Evolutionary conservation across 2,329 filamentous ascomycete species (phyloP).

Genomic region (Fonsecaea multimorphosa): DNA sequence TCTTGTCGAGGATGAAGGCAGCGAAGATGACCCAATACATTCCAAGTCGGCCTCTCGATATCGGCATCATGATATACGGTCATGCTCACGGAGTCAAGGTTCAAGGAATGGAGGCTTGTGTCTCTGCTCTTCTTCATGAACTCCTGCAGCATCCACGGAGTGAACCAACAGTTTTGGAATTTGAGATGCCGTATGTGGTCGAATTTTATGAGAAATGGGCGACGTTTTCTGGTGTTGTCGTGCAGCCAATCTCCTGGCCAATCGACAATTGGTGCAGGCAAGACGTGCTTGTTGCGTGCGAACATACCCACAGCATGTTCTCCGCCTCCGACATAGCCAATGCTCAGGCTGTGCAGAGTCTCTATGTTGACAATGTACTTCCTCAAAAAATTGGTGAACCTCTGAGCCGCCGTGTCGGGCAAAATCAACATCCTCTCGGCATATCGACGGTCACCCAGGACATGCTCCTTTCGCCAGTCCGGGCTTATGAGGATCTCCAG

Average conservation of each 20-base stretch:
- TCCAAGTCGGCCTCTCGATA: slow-evolving; percentile 23
- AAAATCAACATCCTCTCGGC: slow-evolving; percentile 57
- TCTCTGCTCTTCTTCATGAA: slow-evolving; percentile 59
- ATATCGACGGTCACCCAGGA: slow-evolving; percentile 58
- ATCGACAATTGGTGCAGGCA: slow-evolving; percentile 60
- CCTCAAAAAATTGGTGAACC: slow-evolving; percentile 61
- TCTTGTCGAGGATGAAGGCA: slow-evolving; percentile 35
- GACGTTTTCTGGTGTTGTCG: slow-evolving; percentile 9
- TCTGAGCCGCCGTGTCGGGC: slow-evolving; percentile 59
- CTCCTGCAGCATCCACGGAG: slow-evolving; percentile 62
- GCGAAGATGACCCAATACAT: slow-evolving; percentile 22
- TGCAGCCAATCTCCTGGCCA: slow-evolving; percentile 31
- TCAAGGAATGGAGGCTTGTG: slow-evolving; percentile 59
- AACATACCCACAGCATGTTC: slow-evolving; percentile 68
- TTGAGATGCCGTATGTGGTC: slow-evolving; percentile 65
- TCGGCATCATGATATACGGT: slow-evolving; percentile 51
- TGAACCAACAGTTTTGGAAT: slow-evolving; percentile 72
- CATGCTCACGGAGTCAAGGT: slow-evolving; percentile 69
- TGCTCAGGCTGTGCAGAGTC: slow-evolving; percentile 64
- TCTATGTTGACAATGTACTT: slow-evolving; percentile 55
- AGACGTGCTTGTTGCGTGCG: slow-evolving; percentile 66
- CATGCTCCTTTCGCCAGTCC: slow-evolving; percentile 66
- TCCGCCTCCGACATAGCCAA: slow-evolving; percentile 72
- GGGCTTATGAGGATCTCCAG: slow-evolving; percentile 68
- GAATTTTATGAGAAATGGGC: slow-evolving; percentile 56